These are phyloP conservation scores for Fistulina hepatica DNA, from an alignment of 1,284 basidiomycete species.

Conservation along the genomic window DNA sequence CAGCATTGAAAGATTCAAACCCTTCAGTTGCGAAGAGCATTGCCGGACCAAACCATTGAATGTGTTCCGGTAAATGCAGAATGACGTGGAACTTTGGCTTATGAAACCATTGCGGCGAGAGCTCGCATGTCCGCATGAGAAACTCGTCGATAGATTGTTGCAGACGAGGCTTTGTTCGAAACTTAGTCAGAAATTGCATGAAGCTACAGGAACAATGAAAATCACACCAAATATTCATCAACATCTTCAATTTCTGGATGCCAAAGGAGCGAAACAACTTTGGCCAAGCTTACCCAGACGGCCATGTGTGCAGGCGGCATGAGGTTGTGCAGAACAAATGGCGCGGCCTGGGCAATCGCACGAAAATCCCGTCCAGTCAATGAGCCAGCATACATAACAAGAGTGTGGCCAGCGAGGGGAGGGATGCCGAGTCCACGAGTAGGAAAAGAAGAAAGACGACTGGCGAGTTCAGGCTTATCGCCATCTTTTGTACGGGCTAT, in stretches of 20 bases:
- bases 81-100: conserved; percentile 19
- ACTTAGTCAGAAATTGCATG: not conserved
- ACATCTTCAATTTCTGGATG: conserved; percentile 26
- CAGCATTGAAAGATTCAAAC: conserved; percentile 16
- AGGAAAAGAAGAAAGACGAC: conserved; percentile 20
- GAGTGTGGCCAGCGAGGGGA: conserved; percentile 19
- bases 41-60: conserved; percentile 17
- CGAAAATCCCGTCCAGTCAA: conserved; percentile 28
- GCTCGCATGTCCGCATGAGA: conserved; percentile 9
- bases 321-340: conserved; percentile 27
- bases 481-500: conserved; percentile 16
- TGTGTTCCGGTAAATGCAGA: conserved; percentile 14
- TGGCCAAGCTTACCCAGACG: conserved; percentile 23
- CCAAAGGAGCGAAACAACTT: conserved; percentile 25
- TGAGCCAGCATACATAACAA: conserved; percentile 27
- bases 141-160: conserved; percentile 13
- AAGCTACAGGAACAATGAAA: not conserved
- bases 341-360: conserved; percentile 25
- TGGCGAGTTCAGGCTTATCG: conserved; percentile 15
- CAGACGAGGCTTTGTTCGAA: conserved; percentile 9
- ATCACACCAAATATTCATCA: conserved; percentile 21
- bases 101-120: conserved; percentile 14
- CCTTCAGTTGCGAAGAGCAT: conserved; percentile 16
- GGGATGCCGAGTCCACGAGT: conserved; percentile 22
- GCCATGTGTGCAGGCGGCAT: conserved; percentile 14